phyloP scores from a whole-genome alignment of 2,329 filamentous ascomycete genomes.

The Sclerotinia borealis region DNA sequence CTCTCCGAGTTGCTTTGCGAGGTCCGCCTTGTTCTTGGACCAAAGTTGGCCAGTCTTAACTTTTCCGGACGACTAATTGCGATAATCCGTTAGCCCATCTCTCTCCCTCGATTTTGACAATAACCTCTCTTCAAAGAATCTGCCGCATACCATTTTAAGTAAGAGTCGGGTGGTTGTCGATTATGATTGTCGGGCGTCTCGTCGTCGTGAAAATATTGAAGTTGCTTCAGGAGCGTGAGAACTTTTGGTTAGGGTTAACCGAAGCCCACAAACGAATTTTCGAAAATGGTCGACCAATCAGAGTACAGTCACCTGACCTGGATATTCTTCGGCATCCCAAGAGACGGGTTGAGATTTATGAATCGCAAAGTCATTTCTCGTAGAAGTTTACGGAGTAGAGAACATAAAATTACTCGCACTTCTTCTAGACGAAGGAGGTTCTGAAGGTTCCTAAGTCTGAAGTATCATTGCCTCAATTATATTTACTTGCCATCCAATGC shows the following conservation, averaged over 20 bases:
- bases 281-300: background rate
- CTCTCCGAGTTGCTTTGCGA: constrained; percentile 90
- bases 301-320: background rate
- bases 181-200: constrained; percentile 14
- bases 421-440: background rate
- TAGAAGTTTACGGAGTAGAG: background rate
- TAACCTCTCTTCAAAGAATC: background rate
- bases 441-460: background rate
- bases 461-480: background rate
- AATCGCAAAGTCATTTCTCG: background rate
- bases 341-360: background rate
- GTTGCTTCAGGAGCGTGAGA: constrained; percentile 9
- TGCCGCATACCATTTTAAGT: constrained; percentile 13
- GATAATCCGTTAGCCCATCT: constrained; percentile 30
- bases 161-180: constrained; percentile 14
- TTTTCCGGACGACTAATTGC: constrained; percentile 53
- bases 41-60: constrained; percentile 97
- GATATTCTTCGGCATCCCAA: background rate
- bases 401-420: background rate
- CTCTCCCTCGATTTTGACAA: constrained; percentile 2
- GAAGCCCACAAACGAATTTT: constrained; percentile 15
- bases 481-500: background rate
- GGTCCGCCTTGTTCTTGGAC: constrained; percentile 99
- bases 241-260: constrained; percentile 12
- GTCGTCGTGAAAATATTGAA: constrained; percentile 13